Percentiles rank a stretch among this genome's conserved stretches.
Conservation (phyloP, 106 monocot genomes). For the Chionographis japonica region DNA sequence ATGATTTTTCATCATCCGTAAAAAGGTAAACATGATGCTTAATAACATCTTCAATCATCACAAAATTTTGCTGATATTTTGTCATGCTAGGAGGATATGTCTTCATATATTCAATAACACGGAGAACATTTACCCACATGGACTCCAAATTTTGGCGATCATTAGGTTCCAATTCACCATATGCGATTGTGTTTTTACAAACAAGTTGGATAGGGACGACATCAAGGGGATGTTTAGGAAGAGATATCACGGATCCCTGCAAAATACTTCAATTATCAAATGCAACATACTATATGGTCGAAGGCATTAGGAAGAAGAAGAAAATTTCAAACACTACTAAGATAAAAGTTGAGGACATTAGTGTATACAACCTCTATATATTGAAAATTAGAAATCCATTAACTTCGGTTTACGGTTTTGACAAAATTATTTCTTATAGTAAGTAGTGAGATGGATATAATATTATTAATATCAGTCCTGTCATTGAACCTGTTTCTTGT, state of each 20-base stretch:
- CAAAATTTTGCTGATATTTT: constrained; percentile 80
- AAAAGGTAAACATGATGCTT: constrained; percentile 60
- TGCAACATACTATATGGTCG: background rate
- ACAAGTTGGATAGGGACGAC: constrained; percentile 54
- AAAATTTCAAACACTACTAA: too few species aligned
- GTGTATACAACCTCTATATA: too few species aligned
- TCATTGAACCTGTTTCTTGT: too few species aligned
- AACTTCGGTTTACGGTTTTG: too few species aligned
- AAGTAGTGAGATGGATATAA: too few species aligned
- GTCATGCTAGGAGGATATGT: constrained; percentile 18
- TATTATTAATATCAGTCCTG: too few species aligned
- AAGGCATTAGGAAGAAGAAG: too few species aligned
- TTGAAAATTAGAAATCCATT: too few species aligned
- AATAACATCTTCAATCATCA: constrained; percentile 80
- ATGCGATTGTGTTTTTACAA: constrained; percentile 27
- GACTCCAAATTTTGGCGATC: constrained; percentile 22
- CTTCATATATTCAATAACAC: constrained; percentile 33
- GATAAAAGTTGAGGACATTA: too few species aligned
- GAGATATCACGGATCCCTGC: constrained; percentile 66
- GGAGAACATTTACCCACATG: constrained; percentile 49
- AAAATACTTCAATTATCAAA: constrained; percentile 13
- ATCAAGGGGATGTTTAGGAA: constrained; percentile 41
- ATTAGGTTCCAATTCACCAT: constrained; percentile 15
- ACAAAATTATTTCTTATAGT: too few species aligned
- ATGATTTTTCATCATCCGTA: constrained; percentile 46